Evolutionary conservation across 1,284 basidiomycete genomes (phyloP).

Genomic region (Malassezia sp.): DNA sequence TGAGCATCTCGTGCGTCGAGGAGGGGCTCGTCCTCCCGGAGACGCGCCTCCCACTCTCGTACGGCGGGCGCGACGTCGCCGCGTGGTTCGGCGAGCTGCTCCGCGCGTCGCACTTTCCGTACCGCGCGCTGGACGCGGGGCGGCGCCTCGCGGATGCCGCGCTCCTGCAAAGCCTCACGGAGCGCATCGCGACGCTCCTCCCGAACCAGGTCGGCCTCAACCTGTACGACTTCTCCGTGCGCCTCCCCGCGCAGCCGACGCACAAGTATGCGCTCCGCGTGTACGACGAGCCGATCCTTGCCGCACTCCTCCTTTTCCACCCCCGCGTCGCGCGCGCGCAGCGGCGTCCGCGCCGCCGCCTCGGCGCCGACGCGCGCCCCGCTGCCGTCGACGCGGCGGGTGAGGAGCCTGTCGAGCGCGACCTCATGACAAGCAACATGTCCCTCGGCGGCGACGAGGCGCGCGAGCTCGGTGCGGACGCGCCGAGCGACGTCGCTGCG

Average conservation of each 20-base stretch:
- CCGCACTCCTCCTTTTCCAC: slow-evolving; percentile 84
- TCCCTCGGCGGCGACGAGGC: slow-evolving; percentile 27
- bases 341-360: slow-evolving; percentile 3
- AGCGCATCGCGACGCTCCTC: slow-evolving; percentile 37
- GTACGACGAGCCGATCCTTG: slow-evolving; percentile 91
- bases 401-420: slow-evolving; percentile 12
- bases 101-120: slow-evolving; percentile 73
- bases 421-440: neutral
- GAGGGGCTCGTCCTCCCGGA: slow-evolving; percentile 82
- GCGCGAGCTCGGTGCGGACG: slow-evolving; percentile 20
- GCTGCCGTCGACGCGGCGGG: neutral
- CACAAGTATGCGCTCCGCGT: slow-evolving; percentile 79
- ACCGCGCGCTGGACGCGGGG: slow-evolving; percentile 60
- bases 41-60: slow-evolving; percentile 71
- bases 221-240: slow-evolving; percentile 61
- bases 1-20: slow-evolving; percentile 83
- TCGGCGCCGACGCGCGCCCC: neutral
- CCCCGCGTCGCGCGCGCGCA: slow-evolving; percentile 66
- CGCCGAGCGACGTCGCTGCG: slow-evolving; percentile 24
- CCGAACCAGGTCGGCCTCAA: slow-evolving; percentile 41
- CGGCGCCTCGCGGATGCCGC: slow-evolving; percentile 27
- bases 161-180: slow-evolving; percentile 38
- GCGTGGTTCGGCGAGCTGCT: slow-evolving; percentile 73
- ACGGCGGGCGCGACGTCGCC: slow-evolving; percentile 88
- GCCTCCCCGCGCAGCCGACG: slow-evolving; percentile 63